Evolutionary conservation across 176 grass and related monocot genomes (phyloP).

Genomic region (Bolboschoenus planiculmis): DNA sequence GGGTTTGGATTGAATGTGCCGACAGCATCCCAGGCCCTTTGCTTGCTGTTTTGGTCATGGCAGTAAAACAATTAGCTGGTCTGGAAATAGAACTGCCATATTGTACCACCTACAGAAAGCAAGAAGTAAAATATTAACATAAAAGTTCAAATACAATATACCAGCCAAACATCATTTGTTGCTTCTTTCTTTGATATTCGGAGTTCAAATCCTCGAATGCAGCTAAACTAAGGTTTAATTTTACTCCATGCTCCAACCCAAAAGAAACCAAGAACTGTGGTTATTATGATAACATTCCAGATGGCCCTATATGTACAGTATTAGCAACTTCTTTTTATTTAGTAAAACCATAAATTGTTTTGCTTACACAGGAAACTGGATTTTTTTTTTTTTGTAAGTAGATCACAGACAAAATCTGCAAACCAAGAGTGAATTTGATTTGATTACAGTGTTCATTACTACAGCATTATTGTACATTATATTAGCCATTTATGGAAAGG

Average conservation of each 20-base stretch:
- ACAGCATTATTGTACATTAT: neutral
- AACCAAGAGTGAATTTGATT: neutral
- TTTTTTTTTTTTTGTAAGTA: neutral
- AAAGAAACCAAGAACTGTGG: neutral
- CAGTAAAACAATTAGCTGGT: neutral
- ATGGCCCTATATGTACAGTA: neutral
- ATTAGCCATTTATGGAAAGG: neutral
- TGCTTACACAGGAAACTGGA: neutral
- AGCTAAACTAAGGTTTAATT: neutral
- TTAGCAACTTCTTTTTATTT: neutral
- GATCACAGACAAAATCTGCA: neutral
- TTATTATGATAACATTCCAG: neutral
- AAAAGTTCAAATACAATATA: neutral
- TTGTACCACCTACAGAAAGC: conserved; percentile 3
- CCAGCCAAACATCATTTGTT: neutral
- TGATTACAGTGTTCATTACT: neutral
- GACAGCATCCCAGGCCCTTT: neutral
- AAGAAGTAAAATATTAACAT: conserved; percentile 2
- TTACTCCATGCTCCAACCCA: neutral
- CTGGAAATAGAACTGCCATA: neutral
- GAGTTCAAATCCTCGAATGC: neutral
- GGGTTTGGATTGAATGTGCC: neutral
- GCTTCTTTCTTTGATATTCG: neutral
- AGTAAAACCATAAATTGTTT: neutral
- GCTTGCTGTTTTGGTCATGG: conserved; percentile 3